Evolutionary conservation across 352 stramenopile species (phyloP).

Genomic region (Blastocystis sp.): DNA sequence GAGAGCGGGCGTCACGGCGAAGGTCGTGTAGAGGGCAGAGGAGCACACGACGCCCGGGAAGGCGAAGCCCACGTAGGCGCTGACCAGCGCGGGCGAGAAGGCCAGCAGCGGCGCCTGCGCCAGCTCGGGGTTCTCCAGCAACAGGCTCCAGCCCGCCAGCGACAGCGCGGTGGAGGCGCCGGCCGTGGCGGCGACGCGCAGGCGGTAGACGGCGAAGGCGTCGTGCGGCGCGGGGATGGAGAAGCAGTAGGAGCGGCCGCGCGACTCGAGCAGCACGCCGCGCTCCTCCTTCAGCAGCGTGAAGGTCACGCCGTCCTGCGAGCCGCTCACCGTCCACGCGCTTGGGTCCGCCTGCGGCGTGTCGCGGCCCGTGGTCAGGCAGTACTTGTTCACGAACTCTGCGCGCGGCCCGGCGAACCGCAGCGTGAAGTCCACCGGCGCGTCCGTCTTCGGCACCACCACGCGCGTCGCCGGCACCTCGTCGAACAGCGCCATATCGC

Average conservation of each 20-base stretch:
- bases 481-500: not conserved
- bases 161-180: not conserved
- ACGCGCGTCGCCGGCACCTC: not conserved
- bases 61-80: not conserved
- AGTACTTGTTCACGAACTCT: constrained; percentile 28
- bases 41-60: constrained; percentile 2
- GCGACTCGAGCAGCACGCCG: not conserved
- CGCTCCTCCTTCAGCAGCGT: not conserved
- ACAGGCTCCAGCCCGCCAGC: not conserved
- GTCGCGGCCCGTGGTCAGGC: constrained; percentile 1
- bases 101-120: not conserved
- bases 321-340: constrained; percentile 11
- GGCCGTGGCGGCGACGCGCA: not conserved
- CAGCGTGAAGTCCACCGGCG: not conserved
- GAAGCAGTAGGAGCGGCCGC: constrained; percentile 25
- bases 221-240: constrained; percentile 28
- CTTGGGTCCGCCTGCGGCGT: not conserved
- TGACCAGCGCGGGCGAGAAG: constrained; percentile 10
- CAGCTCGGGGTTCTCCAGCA: constrained; percentile 26
- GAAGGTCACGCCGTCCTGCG: constrained; percentile 25
- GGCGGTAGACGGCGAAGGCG: constrained; percentile 9
- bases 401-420: not conserved
- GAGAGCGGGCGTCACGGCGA: constrained; percentile 21
- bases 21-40: not conserved
- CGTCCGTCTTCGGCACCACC: not conserved